phyloP scores from a whole-genome alignment of 106 monocot species.

The Acorus gramineus region DNA sequence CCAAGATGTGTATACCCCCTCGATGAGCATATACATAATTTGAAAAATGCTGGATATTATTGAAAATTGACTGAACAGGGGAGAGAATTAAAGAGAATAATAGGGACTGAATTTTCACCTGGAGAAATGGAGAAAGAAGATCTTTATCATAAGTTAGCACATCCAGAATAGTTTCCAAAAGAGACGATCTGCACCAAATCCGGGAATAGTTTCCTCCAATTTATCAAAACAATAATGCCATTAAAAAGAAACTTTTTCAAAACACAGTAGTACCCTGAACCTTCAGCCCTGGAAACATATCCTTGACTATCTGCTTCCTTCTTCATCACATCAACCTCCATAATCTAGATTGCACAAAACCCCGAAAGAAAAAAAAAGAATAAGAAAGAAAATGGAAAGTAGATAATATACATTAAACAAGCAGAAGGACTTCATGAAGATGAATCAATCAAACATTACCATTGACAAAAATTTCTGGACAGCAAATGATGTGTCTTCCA shows the following conservation, averaged over 20 bases:
- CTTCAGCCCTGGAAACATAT: conserved; percentile 59
- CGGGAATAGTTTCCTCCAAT: not conserved
- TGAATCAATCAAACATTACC: conserved; percentile 29
- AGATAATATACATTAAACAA: not conserved
- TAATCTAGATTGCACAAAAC: conserved; percentile 26
- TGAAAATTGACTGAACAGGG: too few relatives aligned
- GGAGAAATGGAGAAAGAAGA: conserved; percentile 54
- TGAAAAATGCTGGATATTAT: too few relatives aligned
- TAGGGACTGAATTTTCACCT: conserved; percentile 17
- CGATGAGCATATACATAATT: too few relatives aligned
- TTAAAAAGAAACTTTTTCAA: not conserved
- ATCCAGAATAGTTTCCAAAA: conserved; percentile 77
- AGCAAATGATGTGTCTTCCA: conserved; percentile 26
- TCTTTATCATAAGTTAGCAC: conserved; percentile 68
- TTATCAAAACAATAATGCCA: not conserved
- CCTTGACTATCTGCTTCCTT: conserved; percentile 65
- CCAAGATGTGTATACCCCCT: too few relatives aligned
- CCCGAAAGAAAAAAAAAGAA: conserved; percentile 7
- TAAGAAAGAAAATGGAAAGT: not conserved
- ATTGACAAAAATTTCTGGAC: conserved; percentile 46
- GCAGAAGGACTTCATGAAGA: not conserved
- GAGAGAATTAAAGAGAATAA: not conserved
- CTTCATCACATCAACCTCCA: conserved; percentile 60
- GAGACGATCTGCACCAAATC: conserved; percentile 32
- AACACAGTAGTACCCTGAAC: conserved; percentile 36